Percentiles rank a stretch among this genome's conserved stretches.
These are phyloP conservation scores for Aspergillus sp. DNA, from an alignment of 2,329 filamentous ascomycete genomes.

Conservation along the genomic window DNA sequence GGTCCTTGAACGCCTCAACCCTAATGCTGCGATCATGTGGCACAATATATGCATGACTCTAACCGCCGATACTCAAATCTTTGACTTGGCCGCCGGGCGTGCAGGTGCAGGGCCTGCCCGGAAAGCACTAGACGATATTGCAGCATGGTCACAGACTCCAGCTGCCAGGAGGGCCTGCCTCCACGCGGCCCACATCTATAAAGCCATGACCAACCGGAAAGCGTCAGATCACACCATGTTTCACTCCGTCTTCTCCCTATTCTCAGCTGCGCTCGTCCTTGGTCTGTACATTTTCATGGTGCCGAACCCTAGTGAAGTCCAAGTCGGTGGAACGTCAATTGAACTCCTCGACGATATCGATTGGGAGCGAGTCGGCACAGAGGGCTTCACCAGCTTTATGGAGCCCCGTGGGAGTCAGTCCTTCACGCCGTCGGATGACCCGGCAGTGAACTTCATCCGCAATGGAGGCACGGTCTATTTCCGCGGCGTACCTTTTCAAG, in stretches of 20 bases:
- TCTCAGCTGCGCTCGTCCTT: constrained; percentile 52
- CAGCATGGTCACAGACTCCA: constrained; percentile 51
- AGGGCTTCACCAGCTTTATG: constrained; percentile 46
- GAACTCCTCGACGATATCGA: constrained; percentile 52
- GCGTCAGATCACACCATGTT: constrained; percentile 54
- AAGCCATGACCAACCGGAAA: constrained; percentile 51
- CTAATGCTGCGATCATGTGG: constrained; percentile 54
- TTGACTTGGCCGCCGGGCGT: constrained; percentile 54
- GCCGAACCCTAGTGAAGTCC: constrained; percentile 22
- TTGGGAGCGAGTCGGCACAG: constrained; percentile 48
- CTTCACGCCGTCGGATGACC: constrained; percentile 31
- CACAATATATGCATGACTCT: constrained; percentile 55
- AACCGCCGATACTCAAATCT: constrained; percentile 53
- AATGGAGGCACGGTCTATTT: constrained; percentile 51
- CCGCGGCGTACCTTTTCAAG: constrained; percentile 48
- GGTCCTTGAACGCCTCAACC: constrained; percentile 44
- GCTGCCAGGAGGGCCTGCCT: constrained; percentile 52
- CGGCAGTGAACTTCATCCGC: constrained; percentile 46
- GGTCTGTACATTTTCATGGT: constrained; percentile 55
- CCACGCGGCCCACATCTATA: constrained; percentile 55
- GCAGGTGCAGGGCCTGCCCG: constrained; percentile 48
- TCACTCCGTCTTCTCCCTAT: constrained; percentile 51
- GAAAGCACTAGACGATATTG: constrained; percentile 52
- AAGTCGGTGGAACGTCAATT: constrained; percentile 33
- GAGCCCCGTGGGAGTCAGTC: constrained; percentile 30